Conservation (phyloP, 495 filamentous ascomycete species). For the Aspergillus bertholletiae region DNA sequence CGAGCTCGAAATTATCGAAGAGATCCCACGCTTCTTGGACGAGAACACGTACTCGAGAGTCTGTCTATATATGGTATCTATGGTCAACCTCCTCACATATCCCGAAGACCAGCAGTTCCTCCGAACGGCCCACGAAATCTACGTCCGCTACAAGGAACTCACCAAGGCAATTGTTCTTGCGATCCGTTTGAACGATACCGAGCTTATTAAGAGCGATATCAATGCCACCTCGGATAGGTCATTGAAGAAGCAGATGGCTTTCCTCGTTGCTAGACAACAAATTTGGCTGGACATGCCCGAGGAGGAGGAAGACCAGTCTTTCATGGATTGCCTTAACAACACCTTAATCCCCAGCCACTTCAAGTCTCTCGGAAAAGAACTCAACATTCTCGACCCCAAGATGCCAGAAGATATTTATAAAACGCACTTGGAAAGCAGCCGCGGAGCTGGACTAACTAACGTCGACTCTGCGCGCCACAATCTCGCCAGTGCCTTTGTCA, state of each 20-base stretch:
- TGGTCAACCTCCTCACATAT: constrained; percentile 96
- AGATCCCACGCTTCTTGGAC: constrained; percentile 85
- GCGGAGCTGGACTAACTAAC: constrained; percentile 87
- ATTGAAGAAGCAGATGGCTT: constrained; percentile 90
- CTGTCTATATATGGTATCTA: constrained; percentile 97
- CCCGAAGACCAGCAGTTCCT: constrained; percentile 96
- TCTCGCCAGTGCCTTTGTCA: constrained; percentile 92
- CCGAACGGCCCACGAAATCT: constrained; percentile 83
- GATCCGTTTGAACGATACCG: constrained; percentile 84
- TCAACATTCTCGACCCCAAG: constrained; percentile 95
- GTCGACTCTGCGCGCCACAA: constrained; percentile 95
- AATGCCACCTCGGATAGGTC: constrained; percentile 74
- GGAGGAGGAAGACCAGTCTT: constrained; percentile 64
- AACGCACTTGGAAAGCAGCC: constrained; percentile 91
- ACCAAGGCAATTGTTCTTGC: constrained; percentile 91
- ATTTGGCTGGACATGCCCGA: constrained; percentile 72
- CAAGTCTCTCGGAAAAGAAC: constrained; percentile 87
- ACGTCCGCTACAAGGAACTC: constrained; percentile 84
- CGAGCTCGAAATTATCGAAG: constrained; percentile 93
- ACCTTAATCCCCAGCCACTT: constrained; percentile 85
- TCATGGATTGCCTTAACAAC: constrained; percentile 82
- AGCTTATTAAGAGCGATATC: constrained; percentile 76
- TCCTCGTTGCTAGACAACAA: constrained; percentile 86
- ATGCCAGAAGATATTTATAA: constrained; percentile 99
- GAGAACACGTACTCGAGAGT: constrained; percentile 91